Conservation (phyloP, 129 eudicot genomes). For the Kitagawia praeruptora region DNA sequence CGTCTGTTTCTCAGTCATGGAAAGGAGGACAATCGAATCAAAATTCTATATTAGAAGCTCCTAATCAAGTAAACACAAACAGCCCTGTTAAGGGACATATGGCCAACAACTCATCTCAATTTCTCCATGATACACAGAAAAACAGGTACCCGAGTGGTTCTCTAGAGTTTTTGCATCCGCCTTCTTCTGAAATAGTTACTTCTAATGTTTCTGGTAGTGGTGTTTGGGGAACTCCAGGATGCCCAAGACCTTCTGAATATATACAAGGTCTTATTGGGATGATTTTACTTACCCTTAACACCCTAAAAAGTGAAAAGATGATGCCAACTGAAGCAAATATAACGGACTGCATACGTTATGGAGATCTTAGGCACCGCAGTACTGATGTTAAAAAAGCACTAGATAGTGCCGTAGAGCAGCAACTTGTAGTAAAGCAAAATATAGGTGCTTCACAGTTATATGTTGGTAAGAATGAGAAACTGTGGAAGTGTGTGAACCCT, state of each 20-base stretch:
- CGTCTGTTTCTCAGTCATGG: constrained; percentile 28
- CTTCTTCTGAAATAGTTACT: constrained; percentile 32
- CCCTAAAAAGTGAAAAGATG: constrained; percentile 70
- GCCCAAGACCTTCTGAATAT: constrained; percentile 69
- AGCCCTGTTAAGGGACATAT: constrained; percentile 52
- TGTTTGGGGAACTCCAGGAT: constrained; percentile 71
- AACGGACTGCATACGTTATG: constrained; percentile 66
- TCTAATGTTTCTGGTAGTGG: constrained; percentile 28
- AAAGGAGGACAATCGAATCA: constrained; percentile 41
- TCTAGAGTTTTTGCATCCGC: constrained; percentile 25
- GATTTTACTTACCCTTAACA: constrained; percentile 72
- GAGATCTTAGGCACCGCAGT: constrained; percentile 52
- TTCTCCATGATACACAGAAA: constrained; percentile 25
- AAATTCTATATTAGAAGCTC: constrained; percentile 24
- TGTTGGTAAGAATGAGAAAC: constrained; percentile 61
- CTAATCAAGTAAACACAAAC: constrained; percentile 30
- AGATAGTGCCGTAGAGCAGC: constrained; percentile 70
- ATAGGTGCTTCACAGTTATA: constrained; percentile 45
- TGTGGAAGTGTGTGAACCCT: constrained; percentile 82
- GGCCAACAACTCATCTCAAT: constrained; percentile 25
- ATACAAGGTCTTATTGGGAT: constrained; percentile 74
- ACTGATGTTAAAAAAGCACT: constrained; percentile 86
- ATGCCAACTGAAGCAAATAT: constrained; percentile 81
- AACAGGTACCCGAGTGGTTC: constrained; percentile 25
- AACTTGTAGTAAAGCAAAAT: constrained; percentile 54